Evolutionary conservation across 1,284 basidiomycete genomes (phyloP).

Genomic region (Ustilago trichophora): DNA sequence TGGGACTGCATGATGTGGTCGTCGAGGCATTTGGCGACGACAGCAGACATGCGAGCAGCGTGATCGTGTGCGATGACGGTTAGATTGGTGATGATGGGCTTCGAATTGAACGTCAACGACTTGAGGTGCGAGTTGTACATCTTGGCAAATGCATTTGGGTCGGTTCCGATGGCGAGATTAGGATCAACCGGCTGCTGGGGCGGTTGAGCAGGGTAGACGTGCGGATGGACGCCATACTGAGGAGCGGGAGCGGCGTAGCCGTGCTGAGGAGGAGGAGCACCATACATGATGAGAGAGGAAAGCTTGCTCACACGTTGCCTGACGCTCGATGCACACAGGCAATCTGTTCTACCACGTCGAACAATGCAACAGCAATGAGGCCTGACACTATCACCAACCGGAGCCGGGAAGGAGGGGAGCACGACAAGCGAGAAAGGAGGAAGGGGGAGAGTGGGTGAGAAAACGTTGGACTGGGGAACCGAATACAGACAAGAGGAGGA

Average conservation of each 20-base stretch:
- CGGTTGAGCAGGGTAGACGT: too few relatives aligned
- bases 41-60: conserved; percentile 76
- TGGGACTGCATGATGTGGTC: conserved; percentile 75
- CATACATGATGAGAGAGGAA: conserved; percentile 28
- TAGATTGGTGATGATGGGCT: conserved; percentile 92
- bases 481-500: too few relatives aligned
- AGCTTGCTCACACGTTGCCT: not conserved
- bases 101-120: conserved; percentile 91
- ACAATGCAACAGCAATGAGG: too few relatives aligned
- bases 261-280: conserved; percentile 23
- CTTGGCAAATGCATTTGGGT: conserved; percentile 76
- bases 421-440: too few relatives aligned
- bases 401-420: too few relatives aligned
- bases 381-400: too few relatives aligned
- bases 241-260: conserved; percentile 18
- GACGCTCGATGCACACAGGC: too few relatives aligned
- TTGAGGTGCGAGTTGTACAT: conserved; percentile 75
- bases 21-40: conserved; percentile 88
- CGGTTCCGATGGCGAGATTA: conserved; percentile 35
- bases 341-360: too few relatives aligned
- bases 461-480: too few relatives aligned
- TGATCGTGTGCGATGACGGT: conserved; percentile 92
- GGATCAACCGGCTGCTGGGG: conserved; percentile 8
- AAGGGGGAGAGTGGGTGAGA: too few relatives aligned
- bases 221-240: conserved; percentile 30